Evolutionary conservation across 2,329 filamentous ascomycete species (phyloP), one percentile per base, ranked within the genome.

Genomic region (Fusarium nanum): DNA sequence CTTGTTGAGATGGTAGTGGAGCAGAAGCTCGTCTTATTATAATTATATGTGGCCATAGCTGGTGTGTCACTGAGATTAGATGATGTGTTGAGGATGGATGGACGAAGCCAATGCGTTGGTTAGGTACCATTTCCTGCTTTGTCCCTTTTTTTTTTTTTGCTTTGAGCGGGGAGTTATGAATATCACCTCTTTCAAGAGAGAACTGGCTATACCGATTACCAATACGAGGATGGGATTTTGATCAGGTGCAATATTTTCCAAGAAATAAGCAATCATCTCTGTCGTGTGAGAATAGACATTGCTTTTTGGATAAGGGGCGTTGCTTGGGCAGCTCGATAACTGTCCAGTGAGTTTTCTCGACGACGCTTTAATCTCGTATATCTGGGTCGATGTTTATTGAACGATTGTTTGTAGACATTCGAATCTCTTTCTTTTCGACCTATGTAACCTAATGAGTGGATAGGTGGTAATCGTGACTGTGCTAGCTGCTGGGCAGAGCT

Each of bases 31-130:
- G 30, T 28, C 13, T 23, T 20, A 40, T 44, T 45, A 23, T 45
- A 37, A 37, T 37, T 37, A 37, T 41, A 54, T 45, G 41, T 45
- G 50, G 63, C 60, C 37, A 71, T 53, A 63, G 22, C 53, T 44
- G 65, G 42, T 59, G 49, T 56, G 46, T 58, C 41, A 27, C 57
- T 30, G 58, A 34, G 52, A 60, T 56, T 49, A 62, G 41, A 67
- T 49, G 50, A 34, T 53, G 34, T 34, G 10, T 52, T 41, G n/a
- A 42, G 30, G 41, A 30, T 44, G 60, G 68, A 54, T 30, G 46
- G 58, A 52, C 50, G 62, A 66, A 66, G 67, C 68, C 67, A 70
- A 63, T 69, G 76, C 74, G 70, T 68, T 77, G 67, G 70, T 73
- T 73, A 57, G 60, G 56, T 46, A 53, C 53, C 61, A 27, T 42